Evolutionary conservation across 768 basidiomycete genomes (phyloP).

Genomic region (Jaapia argillacea): DNA sequence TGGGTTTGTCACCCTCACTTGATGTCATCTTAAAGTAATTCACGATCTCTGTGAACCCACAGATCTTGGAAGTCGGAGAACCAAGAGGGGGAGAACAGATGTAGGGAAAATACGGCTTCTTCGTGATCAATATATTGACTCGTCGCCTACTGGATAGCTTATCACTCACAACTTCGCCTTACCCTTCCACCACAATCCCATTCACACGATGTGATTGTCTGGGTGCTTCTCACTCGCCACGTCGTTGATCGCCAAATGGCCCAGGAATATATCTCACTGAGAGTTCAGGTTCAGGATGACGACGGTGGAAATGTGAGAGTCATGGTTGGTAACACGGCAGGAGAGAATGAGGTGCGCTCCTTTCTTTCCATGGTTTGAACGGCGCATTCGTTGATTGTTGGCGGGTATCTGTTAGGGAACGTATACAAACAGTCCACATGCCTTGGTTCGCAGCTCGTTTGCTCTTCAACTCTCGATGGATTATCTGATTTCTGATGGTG

Average conservation of each 20-base stretch:
- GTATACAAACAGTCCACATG: conserved; percentile 34
- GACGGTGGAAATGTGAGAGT: conserved; percentile 17
- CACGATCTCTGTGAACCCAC: not conserved
- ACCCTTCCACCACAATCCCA: too few relatives aligned
- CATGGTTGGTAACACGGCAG: conserved; percentile 9
- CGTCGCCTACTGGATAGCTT: too few relatives aligned
- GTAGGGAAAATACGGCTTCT: not conserved
- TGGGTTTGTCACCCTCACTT: conserved; percentile 59
- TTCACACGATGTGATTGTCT: too few relatives aligned
- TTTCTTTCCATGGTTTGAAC: not conserved
- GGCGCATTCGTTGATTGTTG: not conserved
- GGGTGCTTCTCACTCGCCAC: conserved; percentile 79
- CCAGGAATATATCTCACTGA: conserved; percentile 62
- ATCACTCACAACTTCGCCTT: too few relatives aligned
- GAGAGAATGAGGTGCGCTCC: too few relatives aligned
- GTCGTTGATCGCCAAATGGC: conserved; percentile 44
- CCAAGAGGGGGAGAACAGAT: conserved; percentile 11
- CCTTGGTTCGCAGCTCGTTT: conserved; percentile 22
- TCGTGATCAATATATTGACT: too few relatives aligned
- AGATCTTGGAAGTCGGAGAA: conserved; percentile 39
- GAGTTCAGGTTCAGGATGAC: conserved; percentile 31
- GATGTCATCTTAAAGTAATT: not conserved
- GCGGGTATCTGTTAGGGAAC: conserved; percentile 17
- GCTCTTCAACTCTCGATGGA: not conserved
- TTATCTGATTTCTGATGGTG: too few relatives aligned